Base-by-base conservation (phyloP, 1,139 yeast species). In the Geotrichum phurueaensis region DNA sequence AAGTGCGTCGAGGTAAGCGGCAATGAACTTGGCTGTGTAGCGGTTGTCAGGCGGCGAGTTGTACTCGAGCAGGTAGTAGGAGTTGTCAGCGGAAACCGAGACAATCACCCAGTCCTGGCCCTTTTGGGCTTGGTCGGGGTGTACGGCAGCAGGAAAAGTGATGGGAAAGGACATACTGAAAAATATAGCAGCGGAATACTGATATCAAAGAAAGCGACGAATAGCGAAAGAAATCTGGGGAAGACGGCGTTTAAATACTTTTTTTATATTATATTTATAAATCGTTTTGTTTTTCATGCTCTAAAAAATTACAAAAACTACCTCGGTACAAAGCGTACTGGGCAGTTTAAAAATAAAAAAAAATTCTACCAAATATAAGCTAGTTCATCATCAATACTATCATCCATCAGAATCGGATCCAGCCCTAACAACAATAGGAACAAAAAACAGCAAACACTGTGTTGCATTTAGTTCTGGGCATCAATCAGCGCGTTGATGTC, bases 401-500 rank as follows among this genome's bases (percentile, higher is more conserved):
- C 18, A 12, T 39, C 22, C 39, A n/a, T n/a, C n/a, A n/a, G n/a
- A 10, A 27, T 27, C 31, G 31, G 31, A 27, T 27, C 31, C 31
- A 27, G 31, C 31, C 31, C 31, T 27, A 27, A 2, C 31, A 43
- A 7, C 12, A 43, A 22, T 18, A n/a, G 5, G 12, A 51, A 29
- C 1, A 25, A 27, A 6, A 2, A 15, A 51, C 18, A 31, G 15
- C 25, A 33, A 3, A 27, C 10, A 7, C 9, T 27, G 6, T 18
- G 12, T 45, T 22, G 25, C 23, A 33, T 29, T 56, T 62, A 62
- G 49, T 62, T 62, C 36, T 62, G 64, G n/a, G 95, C 91, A 86
- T 94, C 91, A 79, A 94, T 94, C 82, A 95, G 88, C 79, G 90
- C 89, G 86, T 94, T 94, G 83, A 94, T 94, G 89, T 84, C 87